Base-by-base conservation (phyloP, 1,284 basidiomycete genomes). In the Marasmius sp. region DNA sequence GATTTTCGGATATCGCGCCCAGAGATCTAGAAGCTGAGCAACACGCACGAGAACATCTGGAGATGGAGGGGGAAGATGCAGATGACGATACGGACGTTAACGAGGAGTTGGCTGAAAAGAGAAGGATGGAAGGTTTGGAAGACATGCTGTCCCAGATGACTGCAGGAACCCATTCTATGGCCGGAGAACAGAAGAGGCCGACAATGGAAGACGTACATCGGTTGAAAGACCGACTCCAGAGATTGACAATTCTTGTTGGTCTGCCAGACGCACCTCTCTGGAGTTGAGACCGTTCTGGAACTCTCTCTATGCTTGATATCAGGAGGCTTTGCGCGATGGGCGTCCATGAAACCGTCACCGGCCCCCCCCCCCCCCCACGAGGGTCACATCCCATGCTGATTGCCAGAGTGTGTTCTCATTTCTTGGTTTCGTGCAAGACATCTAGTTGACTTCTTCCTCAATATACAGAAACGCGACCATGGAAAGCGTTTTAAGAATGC, bases 1-100 rank as follows among this genome's bases (percentile, higher is more conserved):
- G 81, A 6, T 85, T 91, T 61, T 79, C 82, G 14, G 88, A 91
- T 65, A 81, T 93, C 63, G 84, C 80, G 12, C 90, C 89, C 1
- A 81, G 79, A 9, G 91, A 94, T 73, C 66, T 85, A 11, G 87
- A 93, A 67, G 92, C 91, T 0, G 85, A 89, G 67, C 80, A 79
- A 59, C 91, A 94, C 72, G 89, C 87, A 5, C 78, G 79, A 53
- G 81, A 87, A 63, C 90, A 92, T 71, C 72, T 86, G 14, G 80
- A 78, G 51, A 64, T 65, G 20, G 71, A 73, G 41, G 67, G 68
- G 3, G 74, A 77, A 36, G 73, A 71, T 16, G 60, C 41, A 12
- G 52, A 60, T 33, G 68, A 70, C 50, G 68, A 63, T 27, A 64
- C 77, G 60, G 75, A 76, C 33, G 69, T 70, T 58, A 75, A 77